Base-by-base conservation (phyloP, 2,329 filamentous ascomycete species). In the Calonectria pseudoreteaudii region DNA sequence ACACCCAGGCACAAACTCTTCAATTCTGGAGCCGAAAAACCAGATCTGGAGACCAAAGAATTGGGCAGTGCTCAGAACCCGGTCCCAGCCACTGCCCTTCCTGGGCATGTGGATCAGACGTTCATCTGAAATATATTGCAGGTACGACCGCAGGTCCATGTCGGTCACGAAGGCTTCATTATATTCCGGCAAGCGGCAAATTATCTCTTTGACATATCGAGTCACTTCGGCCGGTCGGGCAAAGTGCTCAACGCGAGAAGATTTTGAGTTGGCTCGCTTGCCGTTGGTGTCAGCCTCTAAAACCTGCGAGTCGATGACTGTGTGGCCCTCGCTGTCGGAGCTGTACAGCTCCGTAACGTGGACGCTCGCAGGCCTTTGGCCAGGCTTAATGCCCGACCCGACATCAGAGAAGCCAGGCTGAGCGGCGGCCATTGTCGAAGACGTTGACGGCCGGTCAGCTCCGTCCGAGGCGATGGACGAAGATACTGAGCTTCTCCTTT, bases 31-130 rank as follows among this genome's bases (percentile, higher is more conserved):
- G 9, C 83, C 83, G 23, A 86, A 85, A 4, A 81, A 78, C 71
- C 81, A 83, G 20, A 86, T 78, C 72, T 86, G 85, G 7, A 85
- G 79, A 4, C 84, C 85, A 53, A 86, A 86, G 80, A 84, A 86
- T 71, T 86, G 84, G 4, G 85, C 85, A 20, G 83, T 82, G 49
- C 82, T 84, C 36, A 86, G 77, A 1, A 86, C 84, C 1, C 83
- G 82, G 69, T 86, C 85, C 85, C 85, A 86, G 60, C 84, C 81
- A 66, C 84, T 86, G n/a, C 84, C 85, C 49, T 83, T 78, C 7
- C 80, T 79, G 3, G 85, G 85, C 84, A 86, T 86, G 67, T 86
- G 84, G 20, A 84, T 82, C 18, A 86, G 79, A 34, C 85, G 84
- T 68, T 86, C 82, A 70, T 86, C 83, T 14, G 82, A 81, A 66